Conservation (phyloP, 2,329 filamentous ascomycete species). For the Cordyceps pruinosa region DNA sequence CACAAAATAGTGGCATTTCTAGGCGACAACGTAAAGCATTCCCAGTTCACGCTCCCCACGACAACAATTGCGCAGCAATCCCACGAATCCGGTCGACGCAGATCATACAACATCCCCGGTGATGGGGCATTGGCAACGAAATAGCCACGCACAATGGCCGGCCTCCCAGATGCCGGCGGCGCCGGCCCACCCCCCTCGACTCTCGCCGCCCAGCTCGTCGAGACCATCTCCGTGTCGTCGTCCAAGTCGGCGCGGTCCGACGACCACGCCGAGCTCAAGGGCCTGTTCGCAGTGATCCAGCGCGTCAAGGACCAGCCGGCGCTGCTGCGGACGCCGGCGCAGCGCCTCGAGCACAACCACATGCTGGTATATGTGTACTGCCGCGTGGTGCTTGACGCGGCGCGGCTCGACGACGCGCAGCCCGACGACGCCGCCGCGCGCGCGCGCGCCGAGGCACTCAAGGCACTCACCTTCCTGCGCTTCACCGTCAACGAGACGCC, state of each 20-base stretch:
- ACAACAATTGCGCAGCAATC: too few species aligned
- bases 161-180: background rate
- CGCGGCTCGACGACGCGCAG: conserved; percentile 63
- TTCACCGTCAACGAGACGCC: conserved; percentile 71
- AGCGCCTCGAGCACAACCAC: conserved; percentile 70
- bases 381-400: conserved; percentile 67
- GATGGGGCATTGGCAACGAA: background rate
- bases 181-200: conserved; percentile 61
- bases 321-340: conserved; percentile 53
- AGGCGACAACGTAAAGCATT: background rate
- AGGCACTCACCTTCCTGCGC: conserved; percentile 71
- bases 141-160: conserved; percentile 7
- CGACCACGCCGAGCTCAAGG: conserved; percentile 67
- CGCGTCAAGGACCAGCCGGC: conserved; percentile 44
- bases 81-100: too few species aligned
- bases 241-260: conserved; percentile 55
- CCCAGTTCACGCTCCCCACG: background rate
- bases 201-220: conserved; percentile 79
- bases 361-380: conserved; percentile 80
- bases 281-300: conserved; percentile 55
- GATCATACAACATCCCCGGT: background rate
- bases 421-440: conserved; percentile 45
- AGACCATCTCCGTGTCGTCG: conserved; percentile 62
- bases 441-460: conserved; percentile 53
- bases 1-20: background rate